Evolutionary conservation across 1,284 basidiomycete species (phyloP).

Genomic region (Ceraceosorus guamensis): DNA sequence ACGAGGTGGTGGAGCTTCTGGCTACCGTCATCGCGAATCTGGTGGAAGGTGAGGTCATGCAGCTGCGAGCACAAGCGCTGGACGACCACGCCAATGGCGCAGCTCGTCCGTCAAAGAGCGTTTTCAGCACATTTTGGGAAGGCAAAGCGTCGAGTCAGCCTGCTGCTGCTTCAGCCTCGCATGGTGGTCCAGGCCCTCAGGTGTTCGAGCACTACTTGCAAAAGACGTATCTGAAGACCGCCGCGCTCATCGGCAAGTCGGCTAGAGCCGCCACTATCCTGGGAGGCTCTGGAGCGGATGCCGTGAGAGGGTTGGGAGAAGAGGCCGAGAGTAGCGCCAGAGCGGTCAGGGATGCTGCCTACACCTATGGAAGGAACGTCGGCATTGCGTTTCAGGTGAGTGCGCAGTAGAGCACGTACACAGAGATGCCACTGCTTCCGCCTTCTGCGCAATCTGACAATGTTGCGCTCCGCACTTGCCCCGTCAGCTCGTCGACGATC

Average conservation of each 20-base stretch:
- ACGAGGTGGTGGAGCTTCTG: conserved; percentile 86
- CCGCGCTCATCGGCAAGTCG: conserved; percentile 89
- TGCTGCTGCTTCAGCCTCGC: neutral
- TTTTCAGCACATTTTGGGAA: conserved; percentile 18
- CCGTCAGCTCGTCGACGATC: conserved; percentile 85
- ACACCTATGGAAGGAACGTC: conserved; percentile 78
- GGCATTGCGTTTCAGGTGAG: conserved; percentile 57
- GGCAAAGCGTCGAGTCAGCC: no score
- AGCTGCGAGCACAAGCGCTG: conserved; percentile 55
- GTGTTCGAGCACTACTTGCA: conserved; percentile 81
- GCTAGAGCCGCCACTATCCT: conserved; percentile 80
- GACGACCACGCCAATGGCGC: conserved; percentile 6
- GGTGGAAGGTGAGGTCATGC: conserved; percentile 92
- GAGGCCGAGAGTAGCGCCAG: conserved; percentile 14
- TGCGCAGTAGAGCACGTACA: neutral
- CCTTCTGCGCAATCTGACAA: no score
- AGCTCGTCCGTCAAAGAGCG: neutral
- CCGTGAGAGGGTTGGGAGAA: conserved; percentile 41
- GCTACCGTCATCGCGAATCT: conserved; percentile 87
- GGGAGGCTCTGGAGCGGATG: conserved; percentile 65
- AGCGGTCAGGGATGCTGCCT: conserved; percentile 84
- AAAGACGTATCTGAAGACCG: conserved; percentile 94
- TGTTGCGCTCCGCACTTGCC: no score
- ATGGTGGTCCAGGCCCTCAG: conserved; percentile 49
- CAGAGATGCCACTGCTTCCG: no score